A percentile compares a stretch with the other conserved stretches of the same genome.
Conservation (phyloP, 2,329 filamentous ascomycete genomes). For the Diaporthe velutina region DNA sequence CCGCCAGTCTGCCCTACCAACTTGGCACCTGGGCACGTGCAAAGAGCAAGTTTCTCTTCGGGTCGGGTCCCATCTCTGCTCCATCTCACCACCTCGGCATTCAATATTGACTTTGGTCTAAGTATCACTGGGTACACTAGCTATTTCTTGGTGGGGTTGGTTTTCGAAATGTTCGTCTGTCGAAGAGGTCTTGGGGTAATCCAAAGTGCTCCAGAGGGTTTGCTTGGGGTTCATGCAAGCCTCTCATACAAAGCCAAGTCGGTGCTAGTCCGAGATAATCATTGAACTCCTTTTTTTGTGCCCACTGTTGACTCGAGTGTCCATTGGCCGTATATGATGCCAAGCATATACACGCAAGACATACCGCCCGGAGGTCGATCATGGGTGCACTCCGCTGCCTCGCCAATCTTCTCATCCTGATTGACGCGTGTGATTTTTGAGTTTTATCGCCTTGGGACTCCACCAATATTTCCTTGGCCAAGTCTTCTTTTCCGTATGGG, state of each 20-base stretch:
- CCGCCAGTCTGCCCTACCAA: not conserved
- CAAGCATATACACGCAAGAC: slow-evolving; percentile 16
- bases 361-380: not conserved
- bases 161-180: not conserved
- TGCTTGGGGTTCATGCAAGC: slow-evolving; percentile 24
- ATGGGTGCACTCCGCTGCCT: not conserved
- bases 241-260: slow-evolving; percentile 23
- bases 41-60: not conserved
- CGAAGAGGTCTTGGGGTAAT: not conserved
- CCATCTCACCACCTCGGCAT: not conserved
- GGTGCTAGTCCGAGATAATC: slow-evolving; percentile 9
- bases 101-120: slow-evolving; percentile 17
- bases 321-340: slow-evolving; percentile 2
- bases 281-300: not conserved
- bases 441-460: slow-evolving; percentile 1
- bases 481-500: too few species aligned
- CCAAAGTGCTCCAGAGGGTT: not conserved
- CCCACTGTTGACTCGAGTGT: slow-evolving; percentile 1
- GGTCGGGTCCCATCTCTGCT: not conserved
- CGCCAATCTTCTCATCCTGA: not conserved
- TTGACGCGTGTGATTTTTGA: slow-evolving; percentile 4
- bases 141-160: not conserved
- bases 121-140: not conserved
- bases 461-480: not conserved
- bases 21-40: not conserved